phyloP scores from a whole-genome alignment of 2,329 filamentous ascomycete genomes.

The Aspergillus fijiensis region DNA sequence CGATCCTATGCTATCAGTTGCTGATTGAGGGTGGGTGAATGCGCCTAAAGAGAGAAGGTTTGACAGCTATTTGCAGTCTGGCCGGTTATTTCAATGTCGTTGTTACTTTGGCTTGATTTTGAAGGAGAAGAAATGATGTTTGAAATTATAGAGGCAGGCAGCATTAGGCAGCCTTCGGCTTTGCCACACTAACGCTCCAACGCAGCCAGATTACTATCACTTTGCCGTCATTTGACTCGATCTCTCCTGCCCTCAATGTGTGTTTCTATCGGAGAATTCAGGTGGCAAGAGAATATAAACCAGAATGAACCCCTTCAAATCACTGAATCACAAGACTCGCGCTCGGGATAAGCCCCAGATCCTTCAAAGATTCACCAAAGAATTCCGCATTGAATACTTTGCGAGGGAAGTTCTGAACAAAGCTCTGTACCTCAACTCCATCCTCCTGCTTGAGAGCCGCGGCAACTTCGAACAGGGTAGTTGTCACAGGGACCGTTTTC shows the following conservation, averaged over 20 bases:
- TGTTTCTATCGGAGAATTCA: background rate
- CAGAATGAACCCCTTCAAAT: conserved; percentile 13
- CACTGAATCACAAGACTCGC: conserved; percentile 76
- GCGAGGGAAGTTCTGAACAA: conserved; percentile 81
- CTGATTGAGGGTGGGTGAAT: background rate
- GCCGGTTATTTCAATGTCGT: too few relatives aligned
- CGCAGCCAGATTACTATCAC: background rate
- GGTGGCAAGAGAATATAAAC: background rate
- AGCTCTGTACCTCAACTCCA: conserved; percentile 69
- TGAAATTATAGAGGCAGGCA: background rate
- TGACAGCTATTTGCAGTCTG: too few relatives aligned
- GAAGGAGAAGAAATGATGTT: background rate
- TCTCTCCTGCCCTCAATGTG: background rate
- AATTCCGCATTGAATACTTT: conserved; percentile 76
- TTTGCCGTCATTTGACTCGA: background rate
- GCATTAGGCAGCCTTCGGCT: background rate
- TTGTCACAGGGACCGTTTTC: conserved; percentile 86
- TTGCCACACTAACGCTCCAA: background rate
- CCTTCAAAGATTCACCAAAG: conserved; percentile 87
- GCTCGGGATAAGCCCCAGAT: conserved; percentile 85
- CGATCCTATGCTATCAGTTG: background rate
- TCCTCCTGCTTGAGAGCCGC: conserved; percentile 71
- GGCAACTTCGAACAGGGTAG: conserved; percentile 89
- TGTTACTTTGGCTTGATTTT: too few relatives aligned
- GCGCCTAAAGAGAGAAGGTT: background rate